Conservation (phyloP, 805 yeast species). For the Sugiyamaella chiloensis region DNA sequence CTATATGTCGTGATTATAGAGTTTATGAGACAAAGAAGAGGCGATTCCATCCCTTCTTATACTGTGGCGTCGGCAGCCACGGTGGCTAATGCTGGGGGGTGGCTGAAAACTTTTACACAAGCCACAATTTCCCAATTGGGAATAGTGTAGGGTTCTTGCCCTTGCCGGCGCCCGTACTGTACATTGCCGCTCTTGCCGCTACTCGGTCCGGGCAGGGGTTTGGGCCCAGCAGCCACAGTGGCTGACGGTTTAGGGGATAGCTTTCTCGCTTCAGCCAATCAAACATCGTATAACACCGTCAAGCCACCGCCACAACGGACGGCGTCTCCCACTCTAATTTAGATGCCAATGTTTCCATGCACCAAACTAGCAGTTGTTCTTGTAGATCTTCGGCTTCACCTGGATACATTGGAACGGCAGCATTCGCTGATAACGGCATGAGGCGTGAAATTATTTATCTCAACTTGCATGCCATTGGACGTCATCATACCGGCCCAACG, state of each 20-base stretch:
- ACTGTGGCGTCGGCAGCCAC: too few species aligned
- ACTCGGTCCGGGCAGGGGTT: not conserved
- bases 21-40: too few species aligned
- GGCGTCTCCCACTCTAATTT: not conserved
- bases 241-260: not conserved
- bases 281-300: not conserved
- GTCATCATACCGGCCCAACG: too few species aligned
- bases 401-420: too few species aligned
- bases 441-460: too few species aligned
- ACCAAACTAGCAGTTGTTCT: not conserved
- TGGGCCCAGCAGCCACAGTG: not conserved
- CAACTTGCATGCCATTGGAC: too few species aligned
- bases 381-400: too few species aligned
- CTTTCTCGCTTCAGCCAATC: not conserved
- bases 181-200: not conserved
- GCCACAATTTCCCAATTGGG: conserved; percentile 1
- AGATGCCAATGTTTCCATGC: not conserved
- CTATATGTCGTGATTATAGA: not conserved
- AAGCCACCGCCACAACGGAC: conserved; percentile 2
- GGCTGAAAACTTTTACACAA: not conserved
- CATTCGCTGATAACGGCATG: too few species aligned
- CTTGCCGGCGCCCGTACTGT: conserved; percentile 3
- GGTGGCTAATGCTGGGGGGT: not conserved
- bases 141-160: not conserved
- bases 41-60: too few species aligned